Conservation (phyloP, 768 basidiomycete species). For the Leccinum truebloodii region DNA sequence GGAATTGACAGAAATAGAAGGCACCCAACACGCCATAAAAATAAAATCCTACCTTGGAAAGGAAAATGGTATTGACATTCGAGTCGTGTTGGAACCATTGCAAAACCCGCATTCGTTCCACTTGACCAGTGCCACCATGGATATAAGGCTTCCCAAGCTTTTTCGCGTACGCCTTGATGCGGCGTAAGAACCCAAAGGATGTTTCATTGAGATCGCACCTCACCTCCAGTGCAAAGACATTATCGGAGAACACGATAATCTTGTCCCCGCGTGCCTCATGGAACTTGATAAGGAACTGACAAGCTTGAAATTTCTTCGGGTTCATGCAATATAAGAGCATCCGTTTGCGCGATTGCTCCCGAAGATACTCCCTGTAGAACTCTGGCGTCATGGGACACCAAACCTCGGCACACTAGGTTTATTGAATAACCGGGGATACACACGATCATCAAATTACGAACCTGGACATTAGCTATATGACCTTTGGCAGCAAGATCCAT, state of each 20-base stretch:
- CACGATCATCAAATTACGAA: constrained; percentile 35
- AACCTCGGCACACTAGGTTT: constrained; percentile 89
- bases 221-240: constrained; percentile 95
- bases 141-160: constrained; percentile 94
- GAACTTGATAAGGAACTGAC: constrained; percentile 97
- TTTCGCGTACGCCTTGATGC: constrained; percentile 83
- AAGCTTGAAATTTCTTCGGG: constrained; percentile 98
- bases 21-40: constrained; percentile 8
- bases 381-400: constrained; percentile 99
- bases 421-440: constrained; percentile 4
- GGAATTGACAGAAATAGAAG: constrained; percentile 17
- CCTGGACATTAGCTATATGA: constrained; percentile 99
- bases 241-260: constrained; percentile 99
- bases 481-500: constrained; percentile 99
- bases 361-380: constrained; percentile 96
- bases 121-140: constrained; percentile 92
- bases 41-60: constrained; percentile 75
- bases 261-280: constrained; percentile 98
- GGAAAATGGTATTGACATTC: constrained; percentile 95
- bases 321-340: constrained; percentile 99
- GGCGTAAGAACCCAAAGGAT: constrained; percentile 1
- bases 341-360: constrained; percentile 88
- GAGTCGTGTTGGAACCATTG: constrained; percentile 96
- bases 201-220: constrained; percentile 13
- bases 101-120: constrained; percentile 93